These are phyloP conservation scores for Macrophomina pseudophaseolina DNA, from an alignment of 2,329 filamentous ascomycete species.

Conservation along the genomic window DNA sequence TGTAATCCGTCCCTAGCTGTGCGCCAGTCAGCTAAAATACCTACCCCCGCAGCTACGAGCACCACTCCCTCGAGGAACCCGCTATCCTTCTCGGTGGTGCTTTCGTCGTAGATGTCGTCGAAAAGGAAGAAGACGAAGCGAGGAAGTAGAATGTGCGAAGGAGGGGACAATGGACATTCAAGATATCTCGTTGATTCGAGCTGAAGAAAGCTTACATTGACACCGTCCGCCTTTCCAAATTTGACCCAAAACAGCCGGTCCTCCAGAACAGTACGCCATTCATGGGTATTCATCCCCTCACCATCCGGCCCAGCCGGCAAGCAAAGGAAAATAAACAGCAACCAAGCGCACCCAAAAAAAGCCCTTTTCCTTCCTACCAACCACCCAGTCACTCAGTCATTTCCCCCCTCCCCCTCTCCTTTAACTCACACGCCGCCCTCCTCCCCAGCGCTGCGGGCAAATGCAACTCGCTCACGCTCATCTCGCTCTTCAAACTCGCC, in stretches of 20 bases:
- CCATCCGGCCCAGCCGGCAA: conserved; percentile 12
- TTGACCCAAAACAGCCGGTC: background rate
- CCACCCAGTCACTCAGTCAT: background rate
- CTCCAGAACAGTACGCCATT: background rate
- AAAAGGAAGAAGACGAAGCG: conserved; percentile 37
- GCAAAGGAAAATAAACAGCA: background rate
- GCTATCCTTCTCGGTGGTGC: conserved; percentile 58
- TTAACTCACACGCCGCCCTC: background rate
- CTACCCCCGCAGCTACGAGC: conserved; percentile 49
- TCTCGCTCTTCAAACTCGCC: background rate
- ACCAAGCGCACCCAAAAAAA: background rate
- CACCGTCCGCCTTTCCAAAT: background rate
- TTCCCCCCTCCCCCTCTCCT: background rate
- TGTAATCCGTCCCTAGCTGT: background rate
- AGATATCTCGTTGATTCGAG: background rate
- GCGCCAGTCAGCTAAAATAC: background rate
- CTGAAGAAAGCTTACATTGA: background rate
- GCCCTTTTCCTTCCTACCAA: background rate
- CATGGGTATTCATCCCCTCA: conserved; percentile 4
- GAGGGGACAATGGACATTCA: background rate
- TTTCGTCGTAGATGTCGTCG: conserved; percentile 57
- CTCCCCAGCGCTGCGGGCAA: no score
- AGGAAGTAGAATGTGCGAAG: background rate
- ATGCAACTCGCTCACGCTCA: background rate
- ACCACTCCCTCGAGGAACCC: conserved; percentile 55